phyloP scores from a whole-genome alignment of 768 basidiomycete genomes.

The Mrakia hoshinonis region DNA sequence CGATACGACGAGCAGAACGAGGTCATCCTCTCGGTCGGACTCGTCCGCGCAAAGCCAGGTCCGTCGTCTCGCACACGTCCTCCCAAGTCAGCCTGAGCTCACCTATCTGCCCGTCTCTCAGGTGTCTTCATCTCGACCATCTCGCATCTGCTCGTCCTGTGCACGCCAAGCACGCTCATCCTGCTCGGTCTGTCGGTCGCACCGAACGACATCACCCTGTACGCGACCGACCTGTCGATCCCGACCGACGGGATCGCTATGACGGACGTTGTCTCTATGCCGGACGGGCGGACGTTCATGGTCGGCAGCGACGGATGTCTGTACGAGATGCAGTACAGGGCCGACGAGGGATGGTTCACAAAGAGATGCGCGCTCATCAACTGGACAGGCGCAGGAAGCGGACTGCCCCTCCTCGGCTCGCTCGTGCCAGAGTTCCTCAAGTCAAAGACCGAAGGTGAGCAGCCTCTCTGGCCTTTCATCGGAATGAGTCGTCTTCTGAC shows the following conservation, averaged over 20 bases:
- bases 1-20: constrained; percentile 88
- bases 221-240: constrained; percentile 75
- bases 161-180: constrained; percentile 71
- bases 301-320: constrained; percentile 70
- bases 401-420: background rate
- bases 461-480: background rate
- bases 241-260: constrained; percentile 69
- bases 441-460: constrained; percentile 19
- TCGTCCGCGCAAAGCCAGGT: constrained; percentile 73
- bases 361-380: constrained; percentile 77
- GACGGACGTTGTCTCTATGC: constrained; percentile 68
- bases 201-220: constrained; percentile 73
- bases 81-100: background rate
- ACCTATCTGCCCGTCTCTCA: constrained; percentile 23
- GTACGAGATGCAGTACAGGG: constrained; percentile 86
- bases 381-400: constrained; percentile 67
- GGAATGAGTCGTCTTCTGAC: background rate
- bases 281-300: constrained; percentile 85
- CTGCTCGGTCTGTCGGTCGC: constrained; percentile 61
- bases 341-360: constrained; percentile 84
- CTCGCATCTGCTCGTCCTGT: constrained; percentile 75
- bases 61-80: background rate
- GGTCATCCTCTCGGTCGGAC: constrained; percentile 75
- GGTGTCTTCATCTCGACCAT: constrained; percentile 88
- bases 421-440: constrained; percentile 27